Base-by-base conservation (phyloP, 805 yeast species). In the Ogataea glucozyma region DNA sequence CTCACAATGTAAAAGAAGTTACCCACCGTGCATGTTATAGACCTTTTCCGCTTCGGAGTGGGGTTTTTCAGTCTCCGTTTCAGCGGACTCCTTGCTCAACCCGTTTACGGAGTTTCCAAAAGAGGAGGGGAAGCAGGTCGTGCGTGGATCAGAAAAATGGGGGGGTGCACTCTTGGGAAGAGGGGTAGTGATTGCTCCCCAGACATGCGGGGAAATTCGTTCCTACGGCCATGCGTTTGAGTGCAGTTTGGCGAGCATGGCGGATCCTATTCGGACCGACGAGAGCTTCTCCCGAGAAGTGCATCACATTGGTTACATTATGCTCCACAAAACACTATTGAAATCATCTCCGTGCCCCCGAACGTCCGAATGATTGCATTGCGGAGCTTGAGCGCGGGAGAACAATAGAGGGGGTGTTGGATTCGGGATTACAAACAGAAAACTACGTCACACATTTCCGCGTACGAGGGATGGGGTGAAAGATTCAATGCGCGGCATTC, bases 21-120 rank as follows among this genome's bases (percentile, higher is more conserved):
- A n/a, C n/a, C n/a, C n/a, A n/a, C n/a, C n/a, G n/a, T n/a, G n/a
- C n/a, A n/a, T n/a, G n/a, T n/a, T n/a, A n/a, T n/a, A n/a, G n/a
- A n/a, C n/a, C n/a, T n/a, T n/a, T 16, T 22, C 29, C 14, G 29
- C 14, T 16, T 34, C 38, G 38, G 38, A 34, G 38, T 34, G 38
- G 38, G 38, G 38, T 11, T 11, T n/a, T 14, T 6, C n/a, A 10
- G 9, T 10, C 38, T 34, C 38, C 38, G 38, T 34, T 34, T 34
- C 38, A 22, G 38, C 38, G 38, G 38, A 34, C 38, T 34, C 38
- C 38, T 19, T 3, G 3, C 10, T 14, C 6, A 9, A 14, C 8
- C 30, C 19, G 22, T 9, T 14, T n/a, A 23, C 38, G 38, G 38
- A 34, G 38, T 22, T 34, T 27, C 20, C 38, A 16, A 33, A 33